Base-by-base conservation (phyloP, 208 protist species). In the Trypanosomatidae sp. region DNA sequence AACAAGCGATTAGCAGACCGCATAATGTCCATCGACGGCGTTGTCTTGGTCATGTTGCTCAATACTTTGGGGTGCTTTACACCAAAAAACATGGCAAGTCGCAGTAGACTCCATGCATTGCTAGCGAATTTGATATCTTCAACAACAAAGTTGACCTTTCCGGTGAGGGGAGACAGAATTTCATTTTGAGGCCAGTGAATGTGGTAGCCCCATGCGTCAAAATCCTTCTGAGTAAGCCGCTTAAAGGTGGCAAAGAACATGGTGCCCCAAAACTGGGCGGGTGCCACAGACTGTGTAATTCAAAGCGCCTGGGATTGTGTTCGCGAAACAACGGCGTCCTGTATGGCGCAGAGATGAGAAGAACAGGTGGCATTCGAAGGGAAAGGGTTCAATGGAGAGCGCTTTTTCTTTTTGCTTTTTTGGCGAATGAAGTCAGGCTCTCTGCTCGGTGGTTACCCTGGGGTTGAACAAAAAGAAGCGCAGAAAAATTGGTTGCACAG, bases 41-140 rank as follows among this genome's bases (percentile, higher is more conserved):
- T 86, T 25, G 82, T 88, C 41, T 74, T 79, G 17, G 62, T 66
- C 52, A 96, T 65, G 44, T 55, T 39, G 41, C 88, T 92, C 3
- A 96, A 67, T 5, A 96, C 74, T 58, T 85, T 91, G 28, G 91
- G 91, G 36, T 94, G 84, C 17, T 28, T 65, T 17, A 82, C 66
- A 39, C 86, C 86, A 62, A 89, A 96, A 68, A 96, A 96, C 79
- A 93, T 85, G 10, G 80, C 74, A 15, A 96, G 83, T 9, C 91
- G 68, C 22, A 96, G 69, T 0, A 96, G 72, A 33, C 82, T 85
- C 90, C 91, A 96, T 9, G 91, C 91, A 68, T 96, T 96, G 69
- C 91, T 93, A 2, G 91, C 91, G 56, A 96, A 96, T 65, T 96
- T 96, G 56, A 94, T 87, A 59, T 96, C 91, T 62, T 96, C 91